Evolutionary conservation across 352 stramenopile species (phyloP).

Genomic region (Saprolegnia diclina): DNA sequence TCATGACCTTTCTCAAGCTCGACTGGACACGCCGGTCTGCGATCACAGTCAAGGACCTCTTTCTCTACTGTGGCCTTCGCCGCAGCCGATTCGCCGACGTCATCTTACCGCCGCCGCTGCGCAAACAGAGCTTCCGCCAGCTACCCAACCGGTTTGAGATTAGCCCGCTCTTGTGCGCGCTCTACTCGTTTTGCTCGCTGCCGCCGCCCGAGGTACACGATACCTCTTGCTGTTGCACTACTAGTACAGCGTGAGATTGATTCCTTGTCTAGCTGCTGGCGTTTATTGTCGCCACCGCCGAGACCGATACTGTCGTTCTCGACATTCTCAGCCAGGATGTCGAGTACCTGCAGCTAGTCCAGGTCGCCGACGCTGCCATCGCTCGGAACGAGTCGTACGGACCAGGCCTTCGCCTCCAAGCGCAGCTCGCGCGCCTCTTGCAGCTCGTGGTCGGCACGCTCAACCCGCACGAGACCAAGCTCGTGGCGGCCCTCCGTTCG

Average conservation of each 20-base stretch:
- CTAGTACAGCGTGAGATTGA: slow-evolving; percentile 3
- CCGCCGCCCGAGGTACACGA: slow-evolving; percentile 5
- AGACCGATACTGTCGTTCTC: slow-evolving; percentile 9
- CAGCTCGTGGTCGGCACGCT: slow-evolving; percentile 16
- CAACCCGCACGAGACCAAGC: slow-evolving; percentile 13
- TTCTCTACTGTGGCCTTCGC: slow-evolving; percentile 17
- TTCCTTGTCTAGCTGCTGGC: slow-evolving; percentile 14
- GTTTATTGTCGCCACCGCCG: not conserved
- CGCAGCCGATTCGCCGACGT: slow-evolving; percentile 21
- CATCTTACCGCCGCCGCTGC: not conserved
- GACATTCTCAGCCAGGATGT: not conserved
- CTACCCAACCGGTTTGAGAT: slow-evolving; percentile 21
- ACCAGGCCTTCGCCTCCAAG: not conserved
- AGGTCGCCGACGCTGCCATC: not conserved
- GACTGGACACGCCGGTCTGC: slow-evolving; percentile 22
- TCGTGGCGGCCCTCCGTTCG: not conserved
- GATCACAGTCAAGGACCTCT: slow-evolving; percentile 24
- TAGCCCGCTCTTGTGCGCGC: not conserved
- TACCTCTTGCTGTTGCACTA: not conserved
- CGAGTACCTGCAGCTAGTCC: not conserved
- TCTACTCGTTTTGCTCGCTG: slow-evolving; percentile 21
- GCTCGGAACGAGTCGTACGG: not conserved
- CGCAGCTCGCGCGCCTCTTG: slow-evolving; percentile 11
- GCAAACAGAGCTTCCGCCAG: slow-evolving; percentile 21
- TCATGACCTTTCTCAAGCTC: slow-evolving; percentile 19